Evolutionary conservation across 2,329 filamentous ascomycete species (phyloP), one percentile per base, ranked within the genome.

Genomic region (Beauveria asiatica): DNA sequence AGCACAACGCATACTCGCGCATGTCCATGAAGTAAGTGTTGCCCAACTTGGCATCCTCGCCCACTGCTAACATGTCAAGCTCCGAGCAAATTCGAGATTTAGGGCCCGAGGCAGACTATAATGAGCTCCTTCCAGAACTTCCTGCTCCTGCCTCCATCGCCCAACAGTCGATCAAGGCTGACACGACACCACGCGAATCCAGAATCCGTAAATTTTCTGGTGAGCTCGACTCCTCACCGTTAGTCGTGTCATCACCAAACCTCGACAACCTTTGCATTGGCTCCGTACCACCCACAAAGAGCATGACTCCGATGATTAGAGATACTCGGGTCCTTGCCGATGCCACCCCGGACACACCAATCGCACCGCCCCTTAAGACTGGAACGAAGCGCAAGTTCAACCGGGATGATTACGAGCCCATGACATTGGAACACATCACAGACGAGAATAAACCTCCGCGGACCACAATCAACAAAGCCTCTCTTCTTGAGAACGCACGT

Each of bases 121-220:
- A 77, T 49, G 83, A 87, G 45, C 89, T 87, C 3, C 89, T 87
- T 3, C 86, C 87, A 6, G 86, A 90, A 60, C 78, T 91, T 49
- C 87, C 87, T 0, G 81, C 84, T 4, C 83, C 84, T 5, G 81
- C 83, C 1, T 75, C 83, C 49, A 85, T 82, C 9, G 83, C 84
- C n/a, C 79, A 84, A 41, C 77, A 80, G 54, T 77, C 78, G 1
- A 73, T 81, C 37, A 82, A 83, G 65, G 71, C 80, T 60, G 79
- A 83, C 25, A 59, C 61, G 3, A 57, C 61, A n/a, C 61, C 51
- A 17, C 60, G 60, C 42, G 55, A 54, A 64, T 77, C 83, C 5
- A 70, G 60, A 48, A 48, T 44, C 2, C 60, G 53, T 21, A 52
- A 61, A 13, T 57, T 58, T 23, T 48, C 53, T 19, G 54, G 48